Evolutionary conservation across 1,284 basidiomycete genomes (phyloP), one percentile per base, ranked within the genome.

Genomic region (Cryptococcus neoformans): DNA sequence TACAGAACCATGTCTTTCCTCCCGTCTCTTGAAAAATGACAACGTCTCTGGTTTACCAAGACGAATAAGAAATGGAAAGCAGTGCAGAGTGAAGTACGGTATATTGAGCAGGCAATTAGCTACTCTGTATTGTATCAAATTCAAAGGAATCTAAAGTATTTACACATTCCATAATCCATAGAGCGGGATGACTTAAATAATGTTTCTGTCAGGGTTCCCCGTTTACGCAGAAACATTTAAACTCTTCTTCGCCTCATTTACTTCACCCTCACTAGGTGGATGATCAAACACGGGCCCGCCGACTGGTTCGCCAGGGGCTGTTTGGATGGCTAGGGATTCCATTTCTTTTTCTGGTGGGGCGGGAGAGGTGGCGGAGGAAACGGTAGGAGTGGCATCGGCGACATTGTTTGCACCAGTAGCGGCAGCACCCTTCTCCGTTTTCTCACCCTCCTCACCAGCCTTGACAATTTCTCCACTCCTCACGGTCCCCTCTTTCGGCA

Each of bases 241-340:
- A 40, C 56, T 62, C 51, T 54, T 45, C 46, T 55, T 54, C 17
- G 58, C 71, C 40, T 64, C 56, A 51, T 60, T 37, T 51, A 65
- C 63, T 57, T 76, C 74, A 35, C 54, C 55, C 40, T 67, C 51
- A 3, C 51, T 63, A 2, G 74, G 72, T 21, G 65, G 65, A 53
- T 76, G 74, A 58, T 76, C 72, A 59, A 76, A 76, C 9, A 70
- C 68, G 4, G 68, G 60, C 2, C 68, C 64, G 5, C 50, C 62
- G 11, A 51, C 36, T 5, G 74, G 74, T 16, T 67, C 62, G 11
- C 74, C 74, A 28, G 73, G 67, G 12, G 59, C 64, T 14, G 71
- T 74, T 35, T 66, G 59, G 35, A 63, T 59, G 38, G 58, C 58
- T 44, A 66, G 57, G 36, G 34, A 51, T 42, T 16, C 52, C 52